These are phyloP conservation scores for Fagopyrum homotropicum DNA, from an alignment of 148 eudicot species.

Conservation along the genomic window DNA sequence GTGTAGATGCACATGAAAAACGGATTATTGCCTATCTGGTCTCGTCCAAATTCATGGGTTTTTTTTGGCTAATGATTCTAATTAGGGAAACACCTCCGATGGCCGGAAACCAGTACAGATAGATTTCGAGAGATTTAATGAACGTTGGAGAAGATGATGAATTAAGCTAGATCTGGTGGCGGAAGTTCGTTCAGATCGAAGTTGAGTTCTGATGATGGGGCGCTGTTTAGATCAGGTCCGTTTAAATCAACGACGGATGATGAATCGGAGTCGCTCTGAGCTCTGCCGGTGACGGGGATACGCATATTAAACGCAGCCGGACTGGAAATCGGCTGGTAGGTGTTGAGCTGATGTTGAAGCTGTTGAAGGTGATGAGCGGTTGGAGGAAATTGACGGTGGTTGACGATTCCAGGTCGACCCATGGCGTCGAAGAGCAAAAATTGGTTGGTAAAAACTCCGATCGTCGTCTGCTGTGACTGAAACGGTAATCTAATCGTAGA, in stretches of 20 bases:
- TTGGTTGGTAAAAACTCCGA: conserved; percentile 4
- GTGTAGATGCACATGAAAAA: not conserved
- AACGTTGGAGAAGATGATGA: not conserved
- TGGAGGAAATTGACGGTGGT: conserved; percentile 4
- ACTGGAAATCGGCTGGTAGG: not conserved
- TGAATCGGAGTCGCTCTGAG: conserved; percentile 29
- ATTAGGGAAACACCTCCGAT: conserved; percentile 6
- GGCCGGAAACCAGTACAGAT: not conserved
- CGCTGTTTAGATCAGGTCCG: not conserved
- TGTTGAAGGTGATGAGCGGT: not conserved
- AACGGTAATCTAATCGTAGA: conserved; percentile 8
- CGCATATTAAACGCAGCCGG: not conserved
- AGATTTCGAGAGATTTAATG: not conserved
- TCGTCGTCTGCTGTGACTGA: not conserved
- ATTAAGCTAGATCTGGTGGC: conserved; percentile 20
- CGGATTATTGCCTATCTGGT: not conserved
- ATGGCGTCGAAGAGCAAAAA: conserved; percentile 16
- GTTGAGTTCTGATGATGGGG: not conserved
- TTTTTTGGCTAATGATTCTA: not conserved
- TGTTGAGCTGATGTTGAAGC: not conserved
- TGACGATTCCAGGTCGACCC: conserved; percentile 9
- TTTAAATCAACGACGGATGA: conserved; percentile 24
- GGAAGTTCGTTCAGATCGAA: conserved; percentile 29
- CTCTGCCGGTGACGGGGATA: conserved; percentile 9
- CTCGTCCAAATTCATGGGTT: not conserved